Evolutionary conservation across 164 flowering plant species (phyloP), one percentile per base, ranked within the genome.

Genomic region (Chimonanthus praecox): DNA sequence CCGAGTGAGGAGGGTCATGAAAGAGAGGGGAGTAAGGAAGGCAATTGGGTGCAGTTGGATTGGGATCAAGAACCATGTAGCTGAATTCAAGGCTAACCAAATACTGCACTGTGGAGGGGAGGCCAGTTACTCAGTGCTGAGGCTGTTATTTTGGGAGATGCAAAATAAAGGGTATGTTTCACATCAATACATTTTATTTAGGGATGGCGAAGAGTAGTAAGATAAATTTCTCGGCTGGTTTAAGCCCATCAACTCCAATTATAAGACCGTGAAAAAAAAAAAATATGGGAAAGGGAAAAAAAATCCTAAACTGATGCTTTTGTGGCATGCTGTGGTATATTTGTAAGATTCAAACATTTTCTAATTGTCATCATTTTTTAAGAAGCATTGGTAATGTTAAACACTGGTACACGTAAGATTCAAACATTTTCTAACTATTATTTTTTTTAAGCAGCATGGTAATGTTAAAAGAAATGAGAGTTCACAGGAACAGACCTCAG

Each of bases 11-110:
- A 82, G 76, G 68, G 73, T 69, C 74, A 80, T 89, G 84, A 75
- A 81, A 68, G 82, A 80, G 78, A 81, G 79, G 70, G 67, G 71
- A 7, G 66, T 75, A 44, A 74, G 69, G 66, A 79, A 78, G 68
- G 78, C 77, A 67, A 75, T 33, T 67, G 92, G 83, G 5, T 82
- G 85, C 72, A 87, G 91, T 73, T 82, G 85, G 86, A 83, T 91
- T 77, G 84, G 83, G 64, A 74, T 87, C 51, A 85, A 71, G 72
- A 79, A 78, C 75, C 72, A 67, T 48, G 70, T 82, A 0, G 66
- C 71, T 77, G 71, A 58, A 71, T 91, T 88, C 54, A 61, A 72
- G 69, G 82, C 73, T 6, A 79, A 83, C 49, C 77, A 83, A 47
- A 71, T 88, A 13, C 48, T 79, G 65, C 82, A 80, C 63, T 64